A percentile compares a stretch with the other conserved stretches of the same genome.
phyloP scores from a whole-genome alignment of 2,329 filamentous ascomycete genomes.

The Colletotrichum simmondsii region DNA sequence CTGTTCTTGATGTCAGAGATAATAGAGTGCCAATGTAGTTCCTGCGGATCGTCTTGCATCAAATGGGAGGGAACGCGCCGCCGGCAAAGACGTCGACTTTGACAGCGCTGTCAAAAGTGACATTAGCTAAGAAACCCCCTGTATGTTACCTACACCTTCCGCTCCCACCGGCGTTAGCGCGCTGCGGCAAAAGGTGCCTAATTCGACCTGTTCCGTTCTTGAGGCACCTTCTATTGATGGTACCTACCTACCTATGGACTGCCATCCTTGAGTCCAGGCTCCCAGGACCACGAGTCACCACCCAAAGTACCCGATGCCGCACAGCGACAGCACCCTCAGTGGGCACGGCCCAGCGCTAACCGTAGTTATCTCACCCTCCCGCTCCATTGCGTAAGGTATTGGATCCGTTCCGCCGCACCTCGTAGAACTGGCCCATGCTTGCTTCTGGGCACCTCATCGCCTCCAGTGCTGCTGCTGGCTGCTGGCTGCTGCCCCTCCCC shows the following conservation, averaged over 20 bases:
- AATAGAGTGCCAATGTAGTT: neutral
- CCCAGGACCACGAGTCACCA: neutral
- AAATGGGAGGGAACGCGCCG: no score
- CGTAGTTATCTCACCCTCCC: neutral
- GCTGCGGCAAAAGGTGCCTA: slow-evolving; percentile 15
- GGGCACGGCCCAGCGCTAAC: neutral
- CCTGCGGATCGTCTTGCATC: no score
- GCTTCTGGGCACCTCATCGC: neutral
- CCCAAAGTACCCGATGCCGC: neutral
- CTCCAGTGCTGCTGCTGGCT: neutral
- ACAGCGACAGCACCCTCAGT: neutral
- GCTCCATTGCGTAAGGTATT: no score
- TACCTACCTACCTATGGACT: no score
- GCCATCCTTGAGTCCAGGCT: neutral
- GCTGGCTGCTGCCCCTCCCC: slow-evolving; percentile 23
- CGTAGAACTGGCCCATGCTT: neutral
- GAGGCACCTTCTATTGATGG: neutral
- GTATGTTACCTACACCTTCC: neutral
- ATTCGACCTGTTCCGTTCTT: neutral
- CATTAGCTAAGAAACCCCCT: neutral
- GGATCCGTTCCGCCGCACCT: no score
- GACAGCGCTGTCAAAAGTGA: no score
- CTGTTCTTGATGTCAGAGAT: neutral
- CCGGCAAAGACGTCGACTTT: no score
- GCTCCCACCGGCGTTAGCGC: slow-evolving; percentile 12